Conservation (phyloP, 202 grass and related monocot genomes). For the Setaria viridis region DNA sequence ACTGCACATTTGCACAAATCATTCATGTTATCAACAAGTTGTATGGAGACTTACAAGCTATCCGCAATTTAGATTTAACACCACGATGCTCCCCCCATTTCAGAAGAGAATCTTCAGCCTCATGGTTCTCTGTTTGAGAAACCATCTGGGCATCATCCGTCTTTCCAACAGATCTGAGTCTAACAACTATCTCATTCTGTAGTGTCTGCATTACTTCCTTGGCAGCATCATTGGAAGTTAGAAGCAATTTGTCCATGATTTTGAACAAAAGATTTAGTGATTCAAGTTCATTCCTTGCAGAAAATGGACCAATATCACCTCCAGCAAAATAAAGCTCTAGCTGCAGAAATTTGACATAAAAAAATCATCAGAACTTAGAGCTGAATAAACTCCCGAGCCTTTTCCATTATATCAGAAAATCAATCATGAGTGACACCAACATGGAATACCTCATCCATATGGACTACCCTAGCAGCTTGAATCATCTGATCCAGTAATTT, state of each 20-base stretch:
- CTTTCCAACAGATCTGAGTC: conserved; percentile 52
- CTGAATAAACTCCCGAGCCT: background rate
- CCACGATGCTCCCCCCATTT: conserved; percentile 80
- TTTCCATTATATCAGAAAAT: background rate
- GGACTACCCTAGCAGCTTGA: conserved; percentile 60
- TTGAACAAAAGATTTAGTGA: conserved; percentile 71
- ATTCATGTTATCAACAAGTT: conserved; percentile 35
- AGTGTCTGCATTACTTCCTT: conserved; percentile 62
- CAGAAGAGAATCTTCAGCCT: conserved; percentile 68
- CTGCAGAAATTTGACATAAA: conserved; percentile 54
- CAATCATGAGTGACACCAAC: conserved; percentile 2
- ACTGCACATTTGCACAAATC: background rate
- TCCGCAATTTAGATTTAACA: conserved; percentile 80
- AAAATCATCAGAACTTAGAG: conserved; percentile 25
- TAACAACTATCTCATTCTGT: conserved; percentile 51
- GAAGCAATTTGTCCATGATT: conserved; percentile 53
- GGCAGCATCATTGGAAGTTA: conserved; percentile 40
- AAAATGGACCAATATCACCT: conserved; percentile 73
- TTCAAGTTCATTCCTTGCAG: conserved; percentile 88
- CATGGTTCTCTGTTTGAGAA: conserved; percentile 47
- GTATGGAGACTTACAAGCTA: conserved; percentile 69
- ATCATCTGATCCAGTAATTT: conserved; percentile 60
- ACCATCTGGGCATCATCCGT: conserved; percentile 43
- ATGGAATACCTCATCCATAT: conserved; percentile 74
- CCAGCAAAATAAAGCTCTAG: conserved; percentile 88